Evolutionary conservation across 148 eudicot genomes (phyloP), one percentile per base, ranked within the genome.

Genomic region (Limonium bicolor): DNA sequence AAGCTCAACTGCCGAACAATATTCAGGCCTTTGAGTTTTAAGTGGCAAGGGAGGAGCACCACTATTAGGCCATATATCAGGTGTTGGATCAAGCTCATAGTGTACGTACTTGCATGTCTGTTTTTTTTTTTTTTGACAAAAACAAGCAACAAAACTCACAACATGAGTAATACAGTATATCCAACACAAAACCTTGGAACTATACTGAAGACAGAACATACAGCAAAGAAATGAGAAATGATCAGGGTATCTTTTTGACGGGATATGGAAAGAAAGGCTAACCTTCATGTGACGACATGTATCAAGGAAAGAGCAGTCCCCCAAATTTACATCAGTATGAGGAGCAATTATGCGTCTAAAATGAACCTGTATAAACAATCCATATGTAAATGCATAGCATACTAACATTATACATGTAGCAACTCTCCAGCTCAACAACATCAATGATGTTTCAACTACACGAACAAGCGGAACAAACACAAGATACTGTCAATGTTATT

Each of bases 281-380:
- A 88, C 97, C 87, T 90, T 90, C 95, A 90, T 90, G 73, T 90
- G 97, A 31, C 97, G 95, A 39, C 97, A 90, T 2, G 97, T 90
- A 50, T 90, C 97, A 29, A 90, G 78, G 57, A 84, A 90, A 39
- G 97, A 90, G 59, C 97, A 84, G 42, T 90, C 97, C 43, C 97
- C 97, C 65, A 84, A 69, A 62, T 77, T 84, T 61, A 78, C 47
- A 48, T 90, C 97, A 32, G 95, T 90, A 51, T 90, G 97, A 5
- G 56, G 76, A 55, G 97, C 95, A 68, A 80, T 78, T 62, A 90
- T 90, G 20, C 97, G 92, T 51, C 93, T 64, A 43, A 90, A 90
- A 70, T 90, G 97, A 73, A 90, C 97, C 96, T 88, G 61, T 39
- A n/a, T n/a, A n/a, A n/a, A n/a, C n/a, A n/a, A n/a, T n/a, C n/a